Evolutionary conservation across 2,329 filamentous ascomycete genomes (phyloP), one percentile per base, ranked within the genome.

Genomic region (Torrubiella hemipterigena): DNA sequence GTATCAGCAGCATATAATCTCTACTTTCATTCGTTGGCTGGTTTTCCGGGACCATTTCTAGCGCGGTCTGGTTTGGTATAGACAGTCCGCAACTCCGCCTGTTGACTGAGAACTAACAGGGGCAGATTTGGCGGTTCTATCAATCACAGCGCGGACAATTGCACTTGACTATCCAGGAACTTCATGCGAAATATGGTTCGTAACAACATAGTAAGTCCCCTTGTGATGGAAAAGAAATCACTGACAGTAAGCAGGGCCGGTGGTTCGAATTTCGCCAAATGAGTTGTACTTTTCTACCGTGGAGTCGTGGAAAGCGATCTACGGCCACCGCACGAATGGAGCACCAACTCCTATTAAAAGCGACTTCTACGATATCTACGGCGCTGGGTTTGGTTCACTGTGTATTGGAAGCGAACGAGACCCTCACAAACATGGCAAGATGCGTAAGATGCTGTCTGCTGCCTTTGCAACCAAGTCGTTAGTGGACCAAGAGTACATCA

Each of bases 71-170:
- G 24, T n/a, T 30, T 30, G 19, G 34, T 36, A 29, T 14, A 8
- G 20, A 6, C 12, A 11, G n/a, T 12, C 11, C 14, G 10, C 3
- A 7, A 12, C 27, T n/a, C 20, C 8, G 20, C 20, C n/a, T 22
- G n/a, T 8, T n/a, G 20, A n/a, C 20, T 8, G n/a, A 22, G 13
- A 10, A 17, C 25, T 16, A 22, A 22, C 10, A n/a, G 8, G 4
- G 5, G 7, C n/a, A 60, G 3, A 27, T 40, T 30, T 64, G 59
- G 2, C 58, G 59, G 3, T 4, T 54, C 48, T 2, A 33, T 15
- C 10, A 56, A 26, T 29, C 55, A 39, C 5, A 51, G 40, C 3
- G 37, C 6, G 17, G 44, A 42, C 1, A 16, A 2, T 25, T 46
- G 40, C 28, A 41, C 31, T 5, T 30, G 19, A 2, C 45, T 40